These are phyloP conservation scores for Mycotypha africana DNA, from an alignment of 371 early-diverging fungal genomes.

Conservation along the genomic window DNA sequence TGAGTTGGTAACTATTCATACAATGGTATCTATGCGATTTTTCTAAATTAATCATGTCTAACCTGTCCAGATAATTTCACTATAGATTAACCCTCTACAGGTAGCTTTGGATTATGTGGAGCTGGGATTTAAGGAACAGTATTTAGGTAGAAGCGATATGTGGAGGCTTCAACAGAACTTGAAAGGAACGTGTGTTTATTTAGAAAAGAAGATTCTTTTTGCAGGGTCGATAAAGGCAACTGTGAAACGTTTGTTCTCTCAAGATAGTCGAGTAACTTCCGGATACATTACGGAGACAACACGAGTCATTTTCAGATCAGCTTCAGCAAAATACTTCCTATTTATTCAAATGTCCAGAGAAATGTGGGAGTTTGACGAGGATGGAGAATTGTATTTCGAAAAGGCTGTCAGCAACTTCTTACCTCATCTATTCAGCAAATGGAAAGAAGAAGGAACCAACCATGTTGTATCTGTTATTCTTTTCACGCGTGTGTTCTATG, in stretches of 20 bases:
- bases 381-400: conserved; percentile 90
- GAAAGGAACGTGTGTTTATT: conserved; percentile 68
- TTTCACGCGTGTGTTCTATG: conserved; percentile 85
- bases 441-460: conserved; percentile 84
- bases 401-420: conserved; percentile 87
- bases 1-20: conserved; percentile 57
- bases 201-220: conserved; percentile 71
- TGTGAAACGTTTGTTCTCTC: conserved; percentile 75
- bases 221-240: conserved; percentile 77
- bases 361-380: conserved; percentile 97
- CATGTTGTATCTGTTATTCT: conserved; percentile 95
- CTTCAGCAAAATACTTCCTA: conserved; percentile 89
- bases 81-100: conserved; percentile 59
- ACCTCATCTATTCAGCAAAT: conserved; percentile 82
- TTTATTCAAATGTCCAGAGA: conserved; percentile 95
- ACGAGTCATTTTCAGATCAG: conserved; percentile 88
- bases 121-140: conserved; percentile 86
- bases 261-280: conserved; percentile 44
- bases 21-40: no score
- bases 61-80: no score
- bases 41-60: no score
- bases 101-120: conserved; percentile 80
- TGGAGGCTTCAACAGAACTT: conserved; percentile 81
- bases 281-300: conserved; percentile 81
- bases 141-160: conserved; percentile 92